Evolutionary conservation across 306 rosid genomes (phyloP).

Genomic region (Cucumis cinereus): DNA sequence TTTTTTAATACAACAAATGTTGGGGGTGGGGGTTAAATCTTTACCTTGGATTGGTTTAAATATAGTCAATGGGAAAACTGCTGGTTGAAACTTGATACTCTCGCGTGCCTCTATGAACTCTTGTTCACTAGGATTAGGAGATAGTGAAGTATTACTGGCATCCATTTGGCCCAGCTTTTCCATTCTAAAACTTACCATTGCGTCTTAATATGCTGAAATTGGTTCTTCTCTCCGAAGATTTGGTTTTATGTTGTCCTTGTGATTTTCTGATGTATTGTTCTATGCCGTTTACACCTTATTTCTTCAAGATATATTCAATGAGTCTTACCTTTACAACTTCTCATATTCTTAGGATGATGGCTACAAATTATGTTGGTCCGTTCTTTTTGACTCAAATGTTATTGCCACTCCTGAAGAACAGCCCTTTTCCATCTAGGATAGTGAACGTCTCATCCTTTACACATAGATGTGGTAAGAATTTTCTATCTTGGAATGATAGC

Average conservation of each 20-base stretch:
- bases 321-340: background rate
- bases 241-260: background rate
- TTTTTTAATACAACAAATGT: too few relatives aligned
- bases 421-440: slow-evolving; percentile 57
- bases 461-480: slow-evolving; percentile 54
- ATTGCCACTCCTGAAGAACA: slow-evolving; percentile 58
- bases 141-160: background rate
- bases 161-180: background rate
- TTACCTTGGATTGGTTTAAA: background rate
- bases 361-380: slow-evolving; percentile 73
- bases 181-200: background rate
- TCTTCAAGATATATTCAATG: background rate
- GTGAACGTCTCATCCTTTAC: slow-evolving; percentile 86
- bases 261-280: background rate
- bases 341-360: slow-evolving; percentile 47
- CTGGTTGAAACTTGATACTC: background rate
- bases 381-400: slow-evolving; percentile 55
- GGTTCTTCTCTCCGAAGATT: background rate
- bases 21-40: background rate
- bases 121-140: background rate
- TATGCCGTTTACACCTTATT: background rate
- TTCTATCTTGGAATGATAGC: background rate
- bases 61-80: background rate
- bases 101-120: background rate
- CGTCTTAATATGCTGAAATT: background rate